Base-by-base conservation (phyloP, 164 flowering plant genomes). In the Paratinospora sagittata region DNA sequence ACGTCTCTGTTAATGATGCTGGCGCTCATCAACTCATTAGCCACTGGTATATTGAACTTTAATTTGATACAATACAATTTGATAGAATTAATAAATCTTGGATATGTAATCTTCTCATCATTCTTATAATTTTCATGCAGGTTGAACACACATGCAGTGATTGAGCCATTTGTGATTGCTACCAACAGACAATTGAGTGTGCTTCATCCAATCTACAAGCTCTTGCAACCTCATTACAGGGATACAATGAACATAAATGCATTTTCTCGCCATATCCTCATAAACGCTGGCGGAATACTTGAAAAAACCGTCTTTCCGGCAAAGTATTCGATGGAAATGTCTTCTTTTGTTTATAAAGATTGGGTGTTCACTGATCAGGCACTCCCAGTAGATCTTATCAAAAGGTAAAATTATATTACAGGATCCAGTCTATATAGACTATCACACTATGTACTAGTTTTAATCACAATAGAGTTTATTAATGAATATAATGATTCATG, bases 231-330 rank as follows among this genome's bases (percentile, higher is more conserved):
- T 17, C 98, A 94, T 63, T 94, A 80, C 77, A 85, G 88, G 16
- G 97, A 94, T 74, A 92, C 97, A 24, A 89, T 89, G 91, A 80
- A 87, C 69, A 88, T 94, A 52, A 94, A 94, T 69, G 96, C 98
- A 30, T 70, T 87, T 68, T 96, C 93, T 49, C 80, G 97, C 30
- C 97, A 90, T 57, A 89, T 83, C 64, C 91, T 92, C 75, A 90
- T 89, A 78, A 92, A 88, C 78, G 93, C 92, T 6, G 91, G 86
- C 21, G 97, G 97, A 0, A 70, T 88, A 14, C 81, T 94, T 2
- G 97, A 94, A 76, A 66, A 1, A 10, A 92, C 98, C 0, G 97
- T 94, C 34, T 94, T 87, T 69, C 98, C 97, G 12, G 90, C 72
- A 6, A 87, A 77, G 81, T 92, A 68, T 70, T 75, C 97, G 45